Conservation (phyloP, 2,329 filamentous ascomycete genomes). For the Coleophoma eucalyptorum region DNA sequence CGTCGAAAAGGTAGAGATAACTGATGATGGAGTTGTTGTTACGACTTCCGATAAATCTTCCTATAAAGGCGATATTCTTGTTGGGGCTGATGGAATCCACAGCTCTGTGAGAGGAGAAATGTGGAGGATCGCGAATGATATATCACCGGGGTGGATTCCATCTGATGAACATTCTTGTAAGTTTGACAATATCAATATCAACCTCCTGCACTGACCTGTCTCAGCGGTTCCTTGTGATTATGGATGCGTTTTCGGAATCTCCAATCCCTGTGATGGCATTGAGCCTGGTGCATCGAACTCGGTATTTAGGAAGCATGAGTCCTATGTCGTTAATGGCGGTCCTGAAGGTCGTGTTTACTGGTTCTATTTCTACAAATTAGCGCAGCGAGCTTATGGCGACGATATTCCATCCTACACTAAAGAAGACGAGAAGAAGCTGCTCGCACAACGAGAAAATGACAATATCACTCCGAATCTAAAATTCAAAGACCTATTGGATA, state of each 20-base stretch:
- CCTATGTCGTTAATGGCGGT: conserved; percentile 13
- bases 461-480: conserved; percentile 16
- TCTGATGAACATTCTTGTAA: not conserved
- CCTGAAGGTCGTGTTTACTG: conserved; percentile 12
- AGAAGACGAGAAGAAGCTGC: conserved; percentile 20
- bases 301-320: conserved; percentile 11
- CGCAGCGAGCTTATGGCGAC: conserved; percentile 12
- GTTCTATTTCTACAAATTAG: conserved; percentile 18
- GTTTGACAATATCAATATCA: too few species aligned
- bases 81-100: conserved; percentile 12
- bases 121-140: conserved; percentile 4
- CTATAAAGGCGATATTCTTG: conserved; percentile 5
- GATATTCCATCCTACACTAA: conserved; percentile 25
- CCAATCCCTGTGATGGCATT: conserved; percentile 2
- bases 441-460: conserved; percentile 15
- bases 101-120: conserved; percentile 7
- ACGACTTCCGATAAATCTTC: conserved; percentile 5
- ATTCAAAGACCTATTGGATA: conserved; percentile 25
- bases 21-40: conserved; percentile 3
- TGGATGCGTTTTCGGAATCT: conserved; percentile 1
- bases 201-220: too few species aligned
- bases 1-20: conserved; percentile 4
- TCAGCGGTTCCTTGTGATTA: conserved; percentile 1
- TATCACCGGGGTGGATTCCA: not conserved
- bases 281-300: not conserved